These are phyloP conservation scores for Podospora pseudocomata DNA, from an alignment of 495 filamentous ascomycete genomes.

Conservation along the genomic window DNA sequence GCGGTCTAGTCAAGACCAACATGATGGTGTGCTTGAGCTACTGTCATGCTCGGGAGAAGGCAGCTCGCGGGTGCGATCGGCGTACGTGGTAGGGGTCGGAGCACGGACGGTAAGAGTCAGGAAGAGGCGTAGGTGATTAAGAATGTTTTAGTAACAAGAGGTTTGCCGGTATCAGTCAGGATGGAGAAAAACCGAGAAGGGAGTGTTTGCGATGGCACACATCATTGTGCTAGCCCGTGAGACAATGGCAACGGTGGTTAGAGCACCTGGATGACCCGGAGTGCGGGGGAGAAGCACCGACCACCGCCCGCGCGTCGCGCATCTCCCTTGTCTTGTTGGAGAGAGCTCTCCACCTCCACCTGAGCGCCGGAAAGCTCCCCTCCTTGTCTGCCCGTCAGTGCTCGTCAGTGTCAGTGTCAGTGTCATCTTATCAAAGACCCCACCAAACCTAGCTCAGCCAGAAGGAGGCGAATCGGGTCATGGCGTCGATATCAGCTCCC, in stretches of 20 bases:
- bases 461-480: slow-evolving; percentile 3
- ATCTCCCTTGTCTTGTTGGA: background rate
- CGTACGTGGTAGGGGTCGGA: background rate
- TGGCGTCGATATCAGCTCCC: background rate
- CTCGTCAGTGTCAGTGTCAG: background rate
- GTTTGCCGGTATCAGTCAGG: background rate
- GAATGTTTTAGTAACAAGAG: slow-evolving; percentile 5
- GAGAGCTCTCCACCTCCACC: background rate
- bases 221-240: background rate
- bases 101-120: background rate
- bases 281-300: slow-evolving; percentile 10
- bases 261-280: background rate
- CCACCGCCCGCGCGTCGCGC: background rate
- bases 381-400: background rate
- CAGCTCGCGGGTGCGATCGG: background rate
- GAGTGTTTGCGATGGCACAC: background rate
- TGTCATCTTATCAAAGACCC: background rate
- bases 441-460: slow-evolving; percentile 1
- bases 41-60: slow-evolving; percentile 15
- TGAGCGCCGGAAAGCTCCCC: slow-evolving; percentile 14
- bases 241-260: slow-evolving; percentile 1
- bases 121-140: slow-evolving; percentile 9
- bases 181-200: background rate
- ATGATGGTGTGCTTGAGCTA: slow-evolving; percentile 26
- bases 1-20: slow-evolving; percentile 34